A percentile compares a stretch with the other conserved stretches of the same genome.
phyloP scores from a whole-genome alignment of 2,329 filamentous ascomycete species.

The Cercospora nicotianae region DNA sequence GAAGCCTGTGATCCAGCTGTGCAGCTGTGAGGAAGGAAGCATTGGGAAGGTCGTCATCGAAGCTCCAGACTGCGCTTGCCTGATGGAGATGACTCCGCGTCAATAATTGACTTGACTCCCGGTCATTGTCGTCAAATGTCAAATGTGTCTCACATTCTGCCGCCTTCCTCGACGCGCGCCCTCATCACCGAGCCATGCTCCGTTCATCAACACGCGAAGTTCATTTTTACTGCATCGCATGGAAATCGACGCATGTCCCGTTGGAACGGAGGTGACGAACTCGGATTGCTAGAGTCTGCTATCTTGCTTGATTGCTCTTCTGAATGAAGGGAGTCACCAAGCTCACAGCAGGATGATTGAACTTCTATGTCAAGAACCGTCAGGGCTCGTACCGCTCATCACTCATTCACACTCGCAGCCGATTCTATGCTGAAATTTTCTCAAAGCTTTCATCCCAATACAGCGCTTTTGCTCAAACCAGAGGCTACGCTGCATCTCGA shows the following conservation, averaged over 20 bases:
- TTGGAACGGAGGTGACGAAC: not conserved
- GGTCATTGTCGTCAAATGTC: not conserved
- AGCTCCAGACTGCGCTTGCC: not conserved
- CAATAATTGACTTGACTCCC: not conserved
- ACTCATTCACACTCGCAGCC: not conserved
- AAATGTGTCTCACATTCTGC: not conserved
- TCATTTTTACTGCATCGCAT: not conserved
- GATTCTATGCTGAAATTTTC: not conserved
- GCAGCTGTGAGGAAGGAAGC: not conserved
- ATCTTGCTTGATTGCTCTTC: not conserved
- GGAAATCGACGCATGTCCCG: not conserved
- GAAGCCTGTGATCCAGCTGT: not conserved
- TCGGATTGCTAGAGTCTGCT: too few relatives aligned
- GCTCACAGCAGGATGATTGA: not conserved
- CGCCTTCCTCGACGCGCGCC: not conserved
- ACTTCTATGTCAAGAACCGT: not conserved
- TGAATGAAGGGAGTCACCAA: not conserved
- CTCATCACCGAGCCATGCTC: not conserved
- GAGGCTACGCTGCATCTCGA: not conserved
- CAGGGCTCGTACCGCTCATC: not conserved
- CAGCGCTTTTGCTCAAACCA: not conserved
- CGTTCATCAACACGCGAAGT: not conserved
- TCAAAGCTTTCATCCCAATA: not conserved
- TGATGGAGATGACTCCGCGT: slow-evolving; percentile 5
- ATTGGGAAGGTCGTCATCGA: slow-evolving; percentile 1